A percentile compares a stretch with the other conserved stretches of the same genome.
phyloP scores from a whole-genome alignment of 2,329 filamentous ascomycete species.

The Fusarium cicatricum region DNA sequence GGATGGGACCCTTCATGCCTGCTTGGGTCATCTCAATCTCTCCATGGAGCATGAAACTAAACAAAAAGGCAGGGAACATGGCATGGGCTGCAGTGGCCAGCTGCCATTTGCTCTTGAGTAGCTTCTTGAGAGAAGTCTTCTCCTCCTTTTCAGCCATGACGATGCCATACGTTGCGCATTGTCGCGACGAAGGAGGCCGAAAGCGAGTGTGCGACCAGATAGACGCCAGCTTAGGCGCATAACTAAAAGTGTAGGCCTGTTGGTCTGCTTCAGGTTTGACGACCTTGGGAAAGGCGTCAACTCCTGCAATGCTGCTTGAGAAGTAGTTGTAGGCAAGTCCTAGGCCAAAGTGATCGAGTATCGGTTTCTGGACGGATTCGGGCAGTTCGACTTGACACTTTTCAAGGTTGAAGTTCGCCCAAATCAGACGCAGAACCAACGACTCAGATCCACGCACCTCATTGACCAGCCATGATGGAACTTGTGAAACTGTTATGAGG shows the following conservation, averaged over 20 bases:
- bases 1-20: constrained; percentile 45
- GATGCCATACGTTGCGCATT: constrained; percentile 43
- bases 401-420: constrained; percentile 37
- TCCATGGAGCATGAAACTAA: constrained; percentile 45
- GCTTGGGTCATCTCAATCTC: constrained; percentile 46
- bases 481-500: constrained; percentile 10
- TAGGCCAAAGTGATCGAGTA: constrained; percentile 43
- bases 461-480: constrained; percentile 37
- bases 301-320: constrained; percentile 46
- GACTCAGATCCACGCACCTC: constrained; percentile 30
- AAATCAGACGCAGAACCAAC: constrained; percentile 44
- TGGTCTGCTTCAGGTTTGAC: constrained; percentile 5
- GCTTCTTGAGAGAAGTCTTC: constrained; percentile 31
- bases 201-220: constrained; percentile 47
- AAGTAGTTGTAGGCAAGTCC: constrained; percentile 46
- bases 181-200: constrained; percentile 6
- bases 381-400: constrained; percentile 40
- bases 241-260: constrained; percentile 46
- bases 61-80: constrained; percentile 49
- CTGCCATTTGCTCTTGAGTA: constrained; percentile 43
- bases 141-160: constrained; percentile 43
- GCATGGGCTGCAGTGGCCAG: constrained; percentile 38
- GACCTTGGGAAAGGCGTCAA: constrained; percentile 38
- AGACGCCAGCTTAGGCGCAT: constrained; percentile 50
- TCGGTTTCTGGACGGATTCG: constrained; percentile 16